These are phyloP conservation scores for Lotmaria passim DNA, from an alignment of 208 protist species.

Conservation along the genomic window DNA sequence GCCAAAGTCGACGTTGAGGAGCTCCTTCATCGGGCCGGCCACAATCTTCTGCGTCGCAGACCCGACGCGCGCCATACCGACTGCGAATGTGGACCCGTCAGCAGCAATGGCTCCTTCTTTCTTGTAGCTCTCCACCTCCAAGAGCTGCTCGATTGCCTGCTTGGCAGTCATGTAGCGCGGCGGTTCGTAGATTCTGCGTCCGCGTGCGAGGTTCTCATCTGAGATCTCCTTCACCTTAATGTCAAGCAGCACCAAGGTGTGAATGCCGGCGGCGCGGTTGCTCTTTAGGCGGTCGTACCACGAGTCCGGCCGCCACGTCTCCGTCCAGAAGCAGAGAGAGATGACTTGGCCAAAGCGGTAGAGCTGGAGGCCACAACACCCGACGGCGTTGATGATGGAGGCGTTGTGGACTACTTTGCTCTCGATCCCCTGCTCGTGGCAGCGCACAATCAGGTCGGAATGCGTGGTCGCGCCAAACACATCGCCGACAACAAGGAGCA, in stretches of 20 bases:
- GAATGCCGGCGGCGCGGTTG: constrained; percentile 94
- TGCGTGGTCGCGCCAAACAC: constrained; percentile 99
- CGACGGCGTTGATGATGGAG: constrained; percentile 99
- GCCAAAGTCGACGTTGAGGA: constrained; percentile 96
- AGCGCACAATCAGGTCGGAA: constrained; percentile 97
- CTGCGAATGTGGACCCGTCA: constrained; percentile 85
- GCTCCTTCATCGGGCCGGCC: constrained; percentile 91
- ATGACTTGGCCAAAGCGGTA: constrained; percentile 99
- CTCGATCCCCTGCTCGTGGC: constrained; percentile 83
- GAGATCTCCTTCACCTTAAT: constrained; percentile 99
- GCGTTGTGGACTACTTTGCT: constrained; percentile 98
- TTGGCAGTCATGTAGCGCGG: constrained; percentile 99
- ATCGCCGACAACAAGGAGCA: constrained; percentile 99
- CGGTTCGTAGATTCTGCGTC: constrained; percentile 96
- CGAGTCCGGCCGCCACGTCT: constrained; percentile 96
- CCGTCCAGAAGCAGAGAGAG: constrained; percentile 97
- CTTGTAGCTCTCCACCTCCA: constrained; percentile 92
- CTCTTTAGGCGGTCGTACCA: constrained; percentile 97
- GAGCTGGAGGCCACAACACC: constrained; percentile 98
- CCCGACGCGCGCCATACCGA: constrained; percentile 98
- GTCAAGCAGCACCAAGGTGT: constrained; percentile 99
- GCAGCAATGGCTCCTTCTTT: constrained; percentile 69
- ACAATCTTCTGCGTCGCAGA: constrained; percentile 92
- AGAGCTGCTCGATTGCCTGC: constrained; percentile 95
- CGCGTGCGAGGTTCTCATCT: constrained; percentile 95